Base-by-base conservation (phyloP, 2,329 filamentous ascomycete species). In the Venturiaceae sp. region DNA sequence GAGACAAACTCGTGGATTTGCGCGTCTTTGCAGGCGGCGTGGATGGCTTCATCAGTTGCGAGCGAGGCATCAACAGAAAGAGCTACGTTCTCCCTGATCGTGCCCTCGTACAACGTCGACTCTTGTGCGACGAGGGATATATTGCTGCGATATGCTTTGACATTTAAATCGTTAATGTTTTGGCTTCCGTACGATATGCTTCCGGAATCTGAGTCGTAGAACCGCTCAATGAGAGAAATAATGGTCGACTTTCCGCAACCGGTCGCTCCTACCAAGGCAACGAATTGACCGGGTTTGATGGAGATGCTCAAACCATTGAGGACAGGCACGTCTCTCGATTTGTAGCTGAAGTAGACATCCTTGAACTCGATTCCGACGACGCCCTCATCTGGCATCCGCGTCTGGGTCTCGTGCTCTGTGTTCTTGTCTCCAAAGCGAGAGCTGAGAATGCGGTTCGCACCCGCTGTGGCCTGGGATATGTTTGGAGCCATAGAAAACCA, bases 221-320 rank as follows among this genome's bases (percentile, higher is more conserved):
- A 91, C 8, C 60, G 73, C 63, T 82, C 77, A 8, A 83, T 72
- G 2, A 83, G 72, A 1, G 74, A 73, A 36, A 92, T 81, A 46
- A 89, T 83, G 16, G 83, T 89, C 0, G 84, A 87, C 73, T 92
- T 89, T 36, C 86, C 86, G 60, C 84, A 87, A 0, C 86, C 86
- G 1, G 83, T 86, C 0, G 85, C 80, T 1, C 87, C 86, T 5
- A 90, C 86, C 1, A 90, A 75, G 1, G 85, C 86, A 0, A 81
- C 84, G 65, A 88, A 89, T 66, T 88, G 83, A 4, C 86, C 86
- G 63, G 83, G 84, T 13, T 60, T 60, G 30, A 72, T 63, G 46
- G 81, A 63, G 26, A 73, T 52, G 50, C 79, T 81, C 58, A 83
- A 75, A 60, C 75, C 71, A 32, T 68, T 70, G 8, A 75, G 67